phyloP scores from a whole-genome alignment of 495 filamentous ascomycete genomes.

The Apodospora peruviana region DNA sequence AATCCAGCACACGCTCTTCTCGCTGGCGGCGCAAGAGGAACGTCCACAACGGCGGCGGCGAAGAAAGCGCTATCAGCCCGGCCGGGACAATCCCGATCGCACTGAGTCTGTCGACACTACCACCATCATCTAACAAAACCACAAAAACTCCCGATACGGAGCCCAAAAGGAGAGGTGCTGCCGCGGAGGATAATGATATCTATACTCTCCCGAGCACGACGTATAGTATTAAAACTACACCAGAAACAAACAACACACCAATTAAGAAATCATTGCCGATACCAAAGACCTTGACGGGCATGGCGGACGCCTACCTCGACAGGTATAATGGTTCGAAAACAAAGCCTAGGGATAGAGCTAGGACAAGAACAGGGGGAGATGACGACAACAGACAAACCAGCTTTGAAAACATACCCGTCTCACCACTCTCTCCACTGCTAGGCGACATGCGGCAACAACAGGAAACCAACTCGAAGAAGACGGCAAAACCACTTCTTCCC shows the following conservation, averaged over 20 bases:
- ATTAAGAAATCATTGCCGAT: too few species aligned
- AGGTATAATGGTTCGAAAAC: too few species aligned
- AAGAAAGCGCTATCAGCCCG: background rate
- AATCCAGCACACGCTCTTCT: background rate
- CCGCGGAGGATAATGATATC: background rate
- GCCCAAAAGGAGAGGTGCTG: background rate
- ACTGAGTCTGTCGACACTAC: background rate
- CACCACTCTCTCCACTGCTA: too few species aligned
- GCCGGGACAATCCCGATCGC: background rate
- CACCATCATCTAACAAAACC: background rate
- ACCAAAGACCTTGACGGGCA: too few species aligned
- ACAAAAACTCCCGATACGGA: background rate
- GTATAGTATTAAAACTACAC: too few species aligned
- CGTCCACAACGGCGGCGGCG: background rate
- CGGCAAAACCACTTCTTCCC: too few species aligned
- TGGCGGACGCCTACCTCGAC: too few species aligned
- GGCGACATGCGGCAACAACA: background rate
- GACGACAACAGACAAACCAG: conserved; percentile 29
- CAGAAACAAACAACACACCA: too few species aligned
- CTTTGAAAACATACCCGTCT: conserved; percentile 31
- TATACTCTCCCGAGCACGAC: background rate
- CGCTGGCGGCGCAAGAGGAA: too few species aligned
- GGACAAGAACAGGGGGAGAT: too few species aligned
- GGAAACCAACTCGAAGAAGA: too few species aligned
- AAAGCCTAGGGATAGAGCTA: too few species aligned